Percentiles rank a stretch among this genome's conserved stretches.
These are phyloP conservation scores for Septoria petroselini DNA, from an alignment of 2,329 filamentous ascomycete species.

Conservation along the genomic window DNA sequence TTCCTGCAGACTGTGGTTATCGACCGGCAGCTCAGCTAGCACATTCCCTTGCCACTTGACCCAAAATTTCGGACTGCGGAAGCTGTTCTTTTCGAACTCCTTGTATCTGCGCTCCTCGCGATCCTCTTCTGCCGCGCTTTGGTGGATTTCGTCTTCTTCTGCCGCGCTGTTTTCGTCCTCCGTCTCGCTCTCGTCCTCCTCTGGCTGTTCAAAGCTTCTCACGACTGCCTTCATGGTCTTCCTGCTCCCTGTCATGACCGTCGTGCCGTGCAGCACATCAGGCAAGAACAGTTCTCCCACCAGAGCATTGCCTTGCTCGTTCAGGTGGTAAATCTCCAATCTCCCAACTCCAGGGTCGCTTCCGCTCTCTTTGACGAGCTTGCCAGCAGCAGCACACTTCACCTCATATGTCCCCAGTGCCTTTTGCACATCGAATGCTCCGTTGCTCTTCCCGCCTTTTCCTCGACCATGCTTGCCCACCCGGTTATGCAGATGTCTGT, in stretches of 20 bases:
- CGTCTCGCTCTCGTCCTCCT: neutral
- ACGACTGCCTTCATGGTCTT: conserved; percentile 10
- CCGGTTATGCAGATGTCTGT: conserved; percentile 12
- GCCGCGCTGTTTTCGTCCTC: neutral
- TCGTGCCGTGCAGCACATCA: neutral
- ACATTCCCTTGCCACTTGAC: conserved; percentile 17
- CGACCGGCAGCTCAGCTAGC: neutral
- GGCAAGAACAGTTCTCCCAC: conserved; percentile 8
- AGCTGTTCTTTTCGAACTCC: conserved; percentile 24
- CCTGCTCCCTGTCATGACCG: conserved; percentile 10
- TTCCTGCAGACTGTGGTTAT: neutral
- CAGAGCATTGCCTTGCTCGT: conserved; percentile 7
- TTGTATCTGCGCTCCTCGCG: conserved; percentile 3
- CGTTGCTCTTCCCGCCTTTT: conserved; percentile 7
- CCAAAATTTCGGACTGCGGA: conserved; percentile 26
- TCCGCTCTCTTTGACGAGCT: neutral
- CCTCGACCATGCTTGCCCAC: conserved; percentile 1
- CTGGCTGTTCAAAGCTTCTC: neutral
- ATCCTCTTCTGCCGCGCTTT: neutral
- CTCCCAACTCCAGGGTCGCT: neutral
- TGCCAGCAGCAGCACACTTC: conserved; percentile 6
- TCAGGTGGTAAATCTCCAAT: conserved; percentile 10
- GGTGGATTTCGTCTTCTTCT: neutral
- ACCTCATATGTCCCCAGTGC: conserved; percentile 9
- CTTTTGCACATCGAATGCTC: conserved; percentile 8